phyloP scores from a whole-genome alignment of 192 early-diverging fungal species.

The Helicostylum pulchrum region DNA sequence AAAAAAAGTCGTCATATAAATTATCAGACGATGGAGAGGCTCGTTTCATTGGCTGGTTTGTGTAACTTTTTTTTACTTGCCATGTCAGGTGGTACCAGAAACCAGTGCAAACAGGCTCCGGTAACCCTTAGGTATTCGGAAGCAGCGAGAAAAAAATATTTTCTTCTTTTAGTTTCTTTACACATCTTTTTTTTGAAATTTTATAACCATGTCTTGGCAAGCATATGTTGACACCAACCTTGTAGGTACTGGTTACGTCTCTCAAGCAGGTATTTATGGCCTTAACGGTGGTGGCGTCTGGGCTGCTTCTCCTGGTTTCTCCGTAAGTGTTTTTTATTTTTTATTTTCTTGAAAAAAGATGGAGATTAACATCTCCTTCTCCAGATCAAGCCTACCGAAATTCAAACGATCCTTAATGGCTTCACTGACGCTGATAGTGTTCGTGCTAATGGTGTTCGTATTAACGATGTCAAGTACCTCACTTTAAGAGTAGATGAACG shows the following conservation, averaged over 20 bases:
- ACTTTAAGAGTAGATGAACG: constrained; percentile 60
- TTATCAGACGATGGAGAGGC: background rate
- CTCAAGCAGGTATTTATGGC: constrained; percentile 79
- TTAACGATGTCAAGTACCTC: constrained; percentile 73
- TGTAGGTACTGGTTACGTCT: constrained; percentile 67
- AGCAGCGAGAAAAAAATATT: background rate
- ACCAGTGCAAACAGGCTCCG: background rate
- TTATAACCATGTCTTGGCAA: constrained; percentile 72
- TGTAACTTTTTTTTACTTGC: background rate
- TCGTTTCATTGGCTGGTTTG: constrained; percentile 16
- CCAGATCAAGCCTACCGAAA: constrained; percentile 57
- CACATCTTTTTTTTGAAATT: constrained; percentile 9
- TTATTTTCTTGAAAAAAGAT: background rate
- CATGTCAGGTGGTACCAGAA: background rate
- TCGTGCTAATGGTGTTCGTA: constrained; percentile 61
- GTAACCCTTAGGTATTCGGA: background rate
- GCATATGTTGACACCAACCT: constrained; percentile 81
- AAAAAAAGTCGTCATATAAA: no score
- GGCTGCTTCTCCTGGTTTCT: constrained; percentile 74
- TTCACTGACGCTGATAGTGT: constrained; percentile 57
- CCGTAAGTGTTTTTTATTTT: constrained; percentile 46
- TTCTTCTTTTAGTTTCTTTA: constrained; percentile 4
- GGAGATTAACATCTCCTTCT: background rate
- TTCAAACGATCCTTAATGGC: constrained; percentile 53
- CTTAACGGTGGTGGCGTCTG: constrained; percentile 71